Evolutionary conservation across 2,329 filamentous ascomycete genomes (phyloP), one percentile per base, ranked within the genome.

Genomic region (Chrysosporium keratinophilum): DNA sequence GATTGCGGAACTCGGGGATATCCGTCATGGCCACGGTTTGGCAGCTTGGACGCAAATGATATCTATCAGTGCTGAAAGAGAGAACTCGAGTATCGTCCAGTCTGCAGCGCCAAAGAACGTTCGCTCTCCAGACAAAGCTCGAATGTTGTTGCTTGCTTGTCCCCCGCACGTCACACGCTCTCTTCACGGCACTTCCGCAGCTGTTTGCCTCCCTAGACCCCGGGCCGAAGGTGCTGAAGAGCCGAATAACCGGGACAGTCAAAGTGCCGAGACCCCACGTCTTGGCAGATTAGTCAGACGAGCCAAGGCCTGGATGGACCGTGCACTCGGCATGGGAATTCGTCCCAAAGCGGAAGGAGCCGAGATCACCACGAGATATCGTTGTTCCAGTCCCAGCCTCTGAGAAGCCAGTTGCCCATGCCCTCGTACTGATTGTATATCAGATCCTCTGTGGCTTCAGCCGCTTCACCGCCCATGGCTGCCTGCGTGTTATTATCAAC

Each of bases 1-100:
- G 66, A 56, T 76, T 71, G 42, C 66, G 66, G 59, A 75, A 64
- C 5, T 56, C 60, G 28, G 66, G 62, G 14, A 62, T 62, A 19
- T 64, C 61, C 0, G 59, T 55, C 58, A 61, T 68, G 40, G 48
- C 50, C 14, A n/a, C 11, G 20, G 43, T 37, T 39, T 17, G 37
- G 17, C 12, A 40, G 11, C 7, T 28, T 28, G 23, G 23, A 28
- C 23, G 23, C 23, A 28, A n/a, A 28, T 28, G 7, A 28, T 28
- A 28, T 3, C 23, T 28, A 28, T 28, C 23, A 28, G 7, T 28
- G 23, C 23, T 28, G 23, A 28, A 28, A 28, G 23, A 28, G 2
- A n/a, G 17, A n/a, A n/a, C 11, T 45, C n/a, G 31, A 46, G 34
- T 19, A 35, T 15, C 15, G 15, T 48, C 10, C n/a, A n/a, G n/a